Base-by-base conservation (phyloP, 1,284 basidiomycete genomes). In the Cutaneotrichosporon cutaneum region DNA sequence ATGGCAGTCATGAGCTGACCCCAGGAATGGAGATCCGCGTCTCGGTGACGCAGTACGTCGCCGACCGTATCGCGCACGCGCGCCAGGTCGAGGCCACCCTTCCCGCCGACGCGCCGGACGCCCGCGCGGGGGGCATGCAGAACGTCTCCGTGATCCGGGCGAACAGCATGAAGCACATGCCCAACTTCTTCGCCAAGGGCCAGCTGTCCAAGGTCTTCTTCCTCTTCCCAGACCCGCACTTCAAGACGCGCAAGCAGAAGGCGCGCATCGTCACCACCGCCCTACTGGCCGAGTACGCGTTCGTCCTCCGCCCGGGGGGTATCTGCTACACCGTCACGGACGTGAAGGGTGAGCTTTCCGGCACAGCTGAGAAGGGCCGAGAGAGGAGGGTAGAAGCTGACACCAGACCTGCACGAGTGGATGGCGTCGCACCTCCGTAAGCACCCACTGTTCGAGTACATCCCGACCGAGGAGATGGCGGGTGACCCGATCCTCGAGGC, bases 241-340 rank as follows among this genome's bases (percentile, higher is more conserved):
- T 99, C 85, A 99, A 99, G 80, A 85, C 86, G 21, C 88, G 94
- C 70, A 99, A 99, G 79, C 95, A 98, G 83, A 99, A 99, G 82
- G 95, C 78, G 82, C 89, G 83, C 68, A 98, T 98, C 75, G 94
- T 97, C 72, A 96, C 94, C 5, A 91, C 92, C 2, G 94, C 94
- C 0, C 84, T 99, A 30, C 85, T 99, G 32, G 93, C 86, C 48
- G 86, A 87, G 72, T 99, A 99, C 72, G 96, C 96, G 2, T 97
- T 92, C 75, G 89, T 92, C 24, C 85, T 99, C 26, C 85, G 87
- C 30, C 90, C 92, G 0, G 94, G 92, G 13, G 96, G 95, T 0
- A 89, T 97, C 70, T 84, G 98, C 16, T 99, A 99, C 81, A 98
- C 95, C 9, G 95, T 98, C 75, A 99, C 96, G 2, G 96, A 99